phyloP scores from a whole-genome alignment of 208 protist species.

The Trichomonas vaginalis region DNA sequence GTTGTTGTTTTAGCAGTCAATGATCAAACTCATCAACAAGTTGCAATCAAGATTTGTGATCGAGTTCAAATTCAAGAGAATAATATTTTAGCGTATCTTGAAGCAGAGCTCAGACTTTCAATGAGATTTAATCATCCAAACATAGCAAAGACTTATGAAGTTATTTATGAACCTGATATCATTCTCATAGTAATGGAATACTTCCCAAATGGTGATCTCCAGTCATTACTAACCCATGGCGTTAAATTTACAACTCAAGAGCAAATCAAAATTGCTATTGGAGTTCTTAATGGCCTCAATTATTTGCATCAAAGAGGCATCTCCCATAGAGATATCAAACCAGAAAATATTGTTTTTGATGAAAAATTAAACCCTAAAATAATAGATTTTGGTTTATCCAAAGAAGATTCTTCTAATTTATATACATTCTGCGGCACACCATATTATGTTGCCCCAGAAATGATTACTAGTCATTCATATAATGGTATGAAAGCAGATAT shows the following conservation, averaged over 20 bases:
- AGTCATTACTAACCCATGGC: slow-evolving; percentile 92
- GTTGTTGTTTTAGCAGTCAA: neutral
- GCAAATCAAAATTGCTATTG: slow-evolving; percentile 75
- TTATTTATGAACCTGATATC: slow-evolving; percentile 87
- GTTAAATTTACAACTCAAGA: slow-evolving; percentile 54
- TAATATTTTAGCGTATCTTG: neutral
- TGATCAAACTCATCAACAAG: neutral
- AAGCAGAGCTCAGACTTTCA: neutral
- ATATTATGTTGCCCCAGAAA: slow-evolving; percentile 60
- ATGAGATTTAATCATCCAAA: slow-evolving; percentile 67
- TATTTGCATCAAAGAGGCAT: slow-evolving; percentile 71
- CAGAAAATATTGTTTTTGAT: too few species aligned
- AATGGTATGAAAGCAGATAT: neutral
- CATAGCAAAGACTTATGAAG: slow-evolving; percentile 86
- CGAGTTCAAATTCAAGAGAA: neutral
- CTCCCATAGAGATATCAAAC: slow-evolving; percentile 55
- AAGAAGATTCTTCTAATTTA: slow-evolving; percentile 57
- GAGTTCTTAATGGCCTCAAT: slow-evolving; percentile 79
- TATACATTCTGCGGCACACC: slow-evolving; percentile 62
- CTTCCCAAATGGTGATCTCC: slow-evolving; percentile 87
- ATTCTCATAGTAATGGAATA: slow-evolving; percentile 98
- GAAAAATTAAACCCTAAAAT: slow-evolving; percentile 58
- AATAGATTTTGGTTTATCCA: slow-evolving; percentile 66
- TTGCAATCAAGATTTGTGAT: neutral
- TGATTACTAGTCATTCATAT: neutral